These are phyloP conservation scores for Schrenkiella parvula DNA, from an alignment of 345 rosid species.

Conservation along the genomic window DNA sequence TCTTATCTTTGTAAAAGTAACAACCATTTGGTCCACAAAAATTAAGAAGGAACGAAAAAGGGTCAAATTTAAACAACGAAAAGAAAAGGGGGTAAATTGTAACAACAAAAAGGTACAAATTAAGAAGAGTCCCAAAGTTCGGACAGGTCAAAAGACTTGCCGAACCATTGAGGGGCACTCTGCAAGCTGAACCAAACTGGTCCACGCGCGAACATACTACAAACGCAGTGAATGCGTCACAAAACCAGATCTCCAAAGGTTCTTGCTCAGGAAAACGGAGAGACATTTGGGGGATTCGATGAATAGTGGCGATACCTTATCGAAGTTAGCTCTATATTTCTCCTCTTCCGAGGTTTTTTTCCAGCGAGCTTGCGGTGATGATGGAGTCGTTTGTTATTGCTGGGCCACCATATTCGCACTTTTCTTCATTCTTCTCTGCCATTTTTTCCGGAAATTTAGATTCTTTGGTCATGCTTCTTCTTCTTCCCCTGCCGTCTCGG, in stretches of 20 bases:
- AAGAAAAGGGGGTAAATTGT: too few species aligned
- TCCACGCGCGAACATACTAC: constrained; percentile 18
- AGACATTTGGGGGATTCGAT: constrained; percentile 20
- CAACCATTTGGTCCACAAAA: too few species aligned
- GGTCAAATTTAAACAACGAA: too few species aligned
- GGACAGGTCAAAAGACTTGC: neutral
- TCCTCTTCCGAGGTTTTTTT: constrained; percentile 17
- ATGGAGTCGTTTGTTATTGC: constrained; percentile 20
- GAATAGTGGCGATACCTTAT: constrained; percentile 9
- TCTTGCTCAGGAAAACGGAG: neutral
- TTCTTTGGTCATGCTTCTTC: constrained; percentile 10
- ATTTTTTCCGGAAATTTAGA: constrained; percentile 7
- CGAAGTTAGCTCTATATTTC: constrained; percentile 10
- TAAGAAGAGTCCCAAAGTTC: neutral
- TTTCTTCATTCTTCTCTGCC: constrained; percentile 21
- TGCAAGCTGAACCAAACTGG: constrained; percentile 9
- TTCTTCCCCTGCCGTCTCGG: constrained; percentile 11
- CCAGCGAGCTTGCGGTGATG: constrained; percentile 26
- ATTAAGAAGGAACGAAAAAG: too few species aligned
- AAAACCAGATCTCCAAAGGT: neutral
- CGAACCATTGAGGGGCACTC: neutral
- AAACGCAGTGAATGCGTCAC: neutral
- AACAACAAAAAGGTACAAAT: neutral
- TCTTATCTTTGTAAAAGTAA: too few species aligned
- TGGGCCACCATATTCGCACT: constrained; percentile 23